Conservation (phyloP, 257 asterid genomes). For the Galeopsis tetrahit region DNA sequence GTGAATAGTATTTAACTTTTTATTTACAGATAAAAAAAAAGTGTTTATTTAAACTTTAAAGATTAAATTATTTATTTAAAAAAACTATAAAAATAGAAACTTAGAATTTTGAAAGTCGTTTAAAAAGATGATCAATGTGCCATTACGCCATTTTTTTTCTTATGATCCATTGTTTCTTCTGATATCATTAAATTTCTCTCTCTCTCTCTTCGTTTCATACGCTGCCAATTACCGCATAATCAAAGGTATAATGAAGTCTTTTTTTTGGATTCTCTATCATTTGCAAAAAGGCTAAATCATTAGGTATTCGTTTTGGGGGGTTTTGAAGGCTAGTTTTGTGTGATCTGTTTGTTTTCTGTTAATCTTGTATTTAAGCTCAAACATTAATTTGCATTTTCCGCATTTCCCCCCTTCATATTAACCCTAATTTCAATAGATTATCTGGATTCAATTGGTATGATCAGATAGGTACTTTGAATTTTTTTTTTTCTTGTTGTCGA, state of each 20-base stretch:
- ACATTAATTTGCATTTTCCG: constrained; percentile 1
- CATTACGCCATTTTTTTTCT: not conserved
- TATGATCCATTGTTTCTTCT: constrained; percentile 23
- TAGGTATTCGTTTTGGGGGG: constrained; percentile 19
- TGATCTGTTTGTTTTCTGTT: constrained; percentile 23
- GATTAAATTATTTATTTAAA: too few species aligned
- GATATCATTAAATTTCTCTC: constrained; percentile 16
- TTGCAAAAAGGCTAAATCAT: not conserved
- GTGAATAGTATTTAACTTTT: too few species aligned
- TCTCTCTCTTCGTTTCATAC: constrained; percentile 9
- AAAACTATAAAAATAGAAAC: not conserved
- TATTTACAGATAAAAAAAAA: too few species aligned
- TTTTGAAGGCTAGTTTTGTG: constrained; percentile 18
- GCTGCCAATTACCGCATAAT: constrained; percentile 24
- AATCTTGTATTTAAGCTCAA: constrained; percentile 21
- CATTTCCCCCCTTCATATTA: not conserved
- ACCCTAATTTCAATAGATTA: not conserved
- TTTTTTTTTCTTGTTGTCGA: not conserved
- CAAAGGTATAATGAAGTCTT: constrained; percentile 28
- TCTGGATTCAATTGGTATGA: not conserved
- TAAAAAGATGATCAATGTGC: not conserved
- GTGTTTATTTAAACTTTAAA: too few species aligned
- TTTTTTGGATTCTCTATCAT: not conserved
- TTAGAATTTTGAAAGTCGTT: not conserved
- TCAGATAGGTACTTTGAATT: not conserved